Base-by-base conservation (phyloP, 2,329 filamentous ascomycete genomes). In the Coniosporium uncinatum region DNA sequence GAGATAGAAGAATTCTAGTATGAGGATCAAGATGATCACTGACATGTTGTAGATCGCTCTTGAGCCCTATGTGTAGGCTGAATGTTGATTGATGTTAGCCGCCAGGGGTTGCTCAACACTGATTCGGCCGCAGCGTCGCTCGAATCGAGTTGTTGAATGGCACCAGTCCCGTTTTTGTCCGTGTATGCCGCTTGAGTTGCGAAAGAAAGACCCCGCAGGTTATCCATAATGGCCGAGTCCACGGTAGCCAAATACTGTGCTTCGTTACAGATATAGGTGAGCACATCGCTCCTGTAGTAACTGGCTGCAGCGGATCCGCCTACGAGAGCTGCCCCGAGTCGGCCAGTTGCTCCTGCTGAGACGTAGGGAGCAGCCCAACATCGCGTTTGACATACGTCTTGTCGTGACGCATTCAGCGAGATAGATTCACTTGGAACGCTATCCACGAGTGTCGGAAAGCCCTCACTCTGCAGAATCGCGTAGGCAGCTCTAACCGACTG, bases 1-100 rank as follows among this genome's bases (percentile, higher is more conserved):
- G 13, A 72, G 52, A 46, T 64, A 73, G 57, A 72, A 71, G 55
- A 73, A 73, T 45, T 72, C 63, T 42, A 67, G 63, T 24, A 73
- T 61, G 11, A 72, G 49, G n/a, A 68, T 61, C 22, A 72, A 55
- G 36, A 69, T 63, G 39, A 71, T 61, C 3, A 61, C 55, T 5
- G 70, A 49, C 0, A 66, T 71, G 46, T 71, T 72, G 51, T 70
- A 69, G 39, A 71, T 56, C 1, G 67, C 49, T 2, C 64, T 52
- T 1, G 64, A 58, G 3, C 66, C 66, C 45, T 72, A 65, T 0
- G 53, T 41, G 0, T 70, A 1, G 59, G 53, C 41, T 67, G 60
- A 40, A 71, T 56, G 47, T 72, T 63, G 36, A 57, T 45, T 3
- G 49, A 52, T 4, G 49, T 44, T 4, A 64, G 47, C 5, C 47